These are phyloP conservation scores for Exserohilum rostratum DNA, from an alignment of 2,329 filamentous ascomycete species.

Conservation along the genomic window DNA sequence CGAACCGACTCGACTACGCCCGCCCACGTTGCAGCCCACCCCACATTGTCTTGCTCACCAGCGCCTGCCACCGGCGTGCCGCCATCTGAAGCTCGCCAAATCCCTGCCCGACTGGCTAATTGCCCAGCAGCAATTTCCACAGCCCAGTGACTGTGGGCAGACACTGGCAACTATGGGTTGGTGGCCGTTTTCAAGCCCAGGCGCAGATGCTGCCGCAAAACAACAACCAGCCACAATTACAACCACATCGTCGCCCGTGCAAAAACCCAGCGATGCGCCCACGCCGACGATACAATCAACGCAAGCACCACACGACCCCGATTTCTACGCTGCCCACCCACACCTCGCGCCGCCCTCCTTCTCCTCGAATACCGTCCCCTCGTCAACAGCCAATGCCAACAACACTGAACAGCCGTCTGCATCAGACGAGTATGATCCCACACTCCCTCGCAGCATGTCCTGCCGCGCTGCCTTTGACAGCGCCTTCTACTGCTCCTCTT, in stretches of 20 bases:
- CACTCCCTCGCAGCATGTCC: slow-evolving; percentile 80
- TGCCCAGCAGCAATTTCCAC: neutral
- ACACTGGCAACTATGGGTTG: slow-evolving; percentile 23
- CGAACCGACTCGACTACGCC: neutral
- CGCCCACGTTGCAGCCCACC: no score
- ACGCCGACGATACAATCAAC: slow-evolving; percentile 20
- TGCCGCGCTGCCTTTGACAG: slow-evolving; percentile 90
- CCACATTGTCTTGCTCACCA: no score
- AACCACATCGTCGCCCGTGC: slow-evolving; percentile 1
- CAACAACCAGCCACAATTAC: slow-evolving; percentile 22
- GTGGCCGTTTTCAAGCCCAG: slow-evolving; percentile 32
- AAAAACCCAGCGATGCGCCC: slow-evolving; percentile 16
- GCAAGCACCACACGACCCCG: slow-evolving; percentile 55
- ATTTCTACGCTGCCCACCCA: slow-evolving; percentile 60
- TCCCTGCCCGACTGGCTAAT: neutral
- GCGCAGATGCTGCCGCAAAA: slow-evolving; percentile 19
- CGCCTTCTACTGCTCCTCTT: slow-evolving; percentile 90
- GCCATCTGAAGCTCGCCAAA: no score
- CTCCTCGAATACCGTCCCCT: slow-evolving; percentile 16
- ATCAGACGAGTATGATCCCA: slow-evolving; percentile 29
- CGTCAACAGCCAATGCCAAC: slow-evolving; percentile 8
- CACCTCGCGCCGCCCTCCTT: slow-evolving; percentile 50
- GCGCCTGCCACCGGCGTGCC: neutral
- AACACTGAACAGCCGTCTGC: slow-evolving; percentile 7
- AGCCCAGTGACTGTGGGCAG: neutral